Percentiles rank a stretch among this genome's conserved stretches.
Conservation (phyloP, 176 grass and related monocot genomes). For the Ensete glaucum region DNA sequence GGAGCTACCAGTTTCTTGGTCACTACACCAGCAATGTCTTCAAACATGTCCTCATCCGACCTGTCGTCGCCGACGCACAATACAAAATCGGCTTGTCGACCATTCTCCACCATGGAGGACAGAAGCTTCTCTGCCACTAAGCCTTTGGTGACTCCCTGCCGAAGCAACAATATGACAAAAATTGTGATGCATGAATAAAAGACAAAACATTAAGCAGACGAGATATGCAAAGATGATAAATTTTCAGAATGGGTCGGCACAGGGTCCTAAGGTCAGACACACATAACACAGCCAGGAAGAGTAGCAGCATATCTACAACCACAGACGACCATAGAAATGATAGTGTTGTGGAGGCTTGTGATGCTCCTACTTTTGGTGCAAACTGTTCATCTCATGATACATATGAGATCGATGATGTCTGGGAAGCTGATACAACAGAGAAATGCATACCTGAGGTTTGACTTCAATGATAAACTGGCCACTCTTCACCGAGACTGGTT, state of each 20-base stretch:
- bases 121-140: slow-evolving; percentile 54
- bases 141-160: slow-evolving; percentile 53
- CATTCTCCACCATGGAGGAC: slow-evolving; percentile 34
- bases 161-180: not conserved
- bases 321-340: not conserved
- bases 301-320: not conserved
- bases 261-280: not conserved
- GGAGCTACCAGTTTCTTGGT: slow-evolving; percentile 37
- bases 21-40: slow-evolving; percentile 33
- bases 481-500: slow-evolving; percentile 22
- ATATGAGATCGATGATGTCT: not conserved
- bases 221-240: not conserved
- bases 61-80: slow-evolving; percentile 53
- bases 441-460: slow-evolving; percentile 13
- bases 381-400: not conserved
- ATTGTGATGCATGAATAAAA: not conserved
- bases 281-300: not conserved
- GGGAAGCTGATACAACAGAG: not conserved
- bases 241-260: not conserved
- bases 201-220: not conserved
- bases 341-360: not conserved
- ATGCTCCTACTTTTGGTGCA: not conserved
- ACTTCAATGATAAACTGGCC: slow-evolving; percentile 12
- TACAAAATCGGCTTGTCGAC: slow-evolving; percentile 46
- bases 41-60: slow-evolving; percentile 71